phyloP scores from a whole-genome alignment of 2,329 filamentous ascomycete genomes.

The Malbranchea cinnamomea region DNA sequence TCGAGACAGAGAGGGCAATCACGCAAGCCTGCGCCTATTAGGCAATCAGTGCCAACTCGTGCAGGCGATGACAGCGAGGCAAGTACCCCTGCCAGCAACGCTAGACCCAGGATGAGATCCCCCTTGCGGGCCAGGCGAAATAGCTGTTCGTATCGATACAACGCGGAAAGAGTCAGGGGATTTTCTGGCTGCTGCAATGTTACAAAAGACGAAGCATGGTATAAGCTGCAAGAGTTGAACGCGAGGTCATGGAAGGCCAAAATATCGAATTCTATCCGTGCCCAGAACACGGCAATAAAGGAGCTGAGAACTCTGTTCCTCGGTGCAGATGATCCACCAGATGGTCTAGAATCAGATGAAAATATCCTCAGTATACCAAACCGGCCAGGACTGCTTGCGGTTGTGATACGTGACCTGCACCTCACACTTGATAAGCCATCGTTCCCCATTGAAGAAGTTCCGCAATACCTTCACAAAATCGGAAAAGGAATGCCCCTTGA shows the following conservation, averaged over 20 bases:
- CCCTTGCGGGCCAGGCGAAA: constrained; percentile 20
- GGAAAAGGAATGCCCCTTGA: constrained; percentile 94
- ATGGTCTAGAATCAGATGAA: constrained; percentile 70
- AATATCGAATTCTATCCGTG: constrained; percentile 60
- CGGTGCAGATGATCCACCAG: constrained; percentile 64
- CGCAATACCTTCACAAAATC: constrained; percentile 70
- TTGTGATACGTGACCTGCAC: constrained; percentile 70
- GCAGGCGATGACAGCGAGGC: constrained; percentile 24
- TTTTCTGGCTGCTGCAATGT: constrained; percentile 60
- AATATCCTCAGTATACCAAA: constrained; percentile 73
- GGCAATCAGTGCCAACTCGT: constrained; percentile 17
- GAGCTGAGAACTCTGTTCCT: constrained; percentile 69
- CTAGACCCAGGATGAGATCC: constrained; percentile 19
- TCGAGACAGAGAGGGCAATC: constrained; percentile 40
- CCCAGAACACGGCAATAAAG: constrained; percentile 58
- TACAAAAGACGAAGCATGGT: constrained; percentile 59
- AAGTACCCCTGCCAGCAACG: constrained; percentile 43
- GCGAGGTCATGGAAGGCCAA: constrained; percentile 82
- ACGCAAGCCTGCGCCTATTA: constrained; percentile 30
- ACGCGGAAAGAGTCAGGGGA: constrained; percentile 60
- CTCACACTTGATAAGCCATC: constrained; percentile 82
- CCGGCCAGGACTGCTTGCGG: constrained; percentile 67
- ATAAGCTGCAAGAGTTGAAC: constrained; percentile 64
- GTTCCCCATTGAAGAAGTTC: constrained; percentile 68
- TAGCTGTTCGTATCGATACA: constrained; percentile 43